These are phyloP conservation scores for Hysterium pulicare DNA, from an alignment of 2,329 filamentous ascomycete species.

Conservation along the genomic window DNA sequence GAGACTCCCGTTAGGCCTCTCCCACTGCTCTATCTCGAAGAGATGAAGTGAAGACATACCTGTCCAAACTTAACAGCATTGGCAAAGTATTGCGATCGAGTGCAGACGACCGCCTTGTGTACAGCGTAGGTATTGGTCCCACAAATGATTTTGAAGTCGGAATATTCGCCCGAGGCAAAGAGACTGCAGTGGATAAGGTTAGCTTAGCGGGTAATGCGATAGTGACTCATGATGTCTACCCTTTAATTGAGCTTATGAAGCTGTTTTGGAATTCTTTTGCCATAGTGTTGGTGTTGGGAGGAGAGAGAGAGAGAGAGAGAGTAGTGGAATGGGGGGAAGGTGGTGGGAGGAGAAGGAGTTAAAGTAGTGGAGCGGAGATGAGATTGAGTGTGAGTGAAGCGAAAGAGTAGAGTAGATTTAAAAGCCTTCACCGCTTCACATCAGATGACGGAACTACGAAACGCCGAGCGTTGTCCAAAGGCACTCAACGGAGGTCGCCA, in stretches of 20 bases:
- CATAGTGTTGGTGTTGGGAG: background rate
- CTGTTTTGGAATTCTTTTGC: background rate
- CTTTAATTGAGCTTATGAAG: background rate
- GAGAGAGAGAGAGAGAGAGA: too few species aligned
- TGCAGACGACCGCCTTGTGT: slow-evolving; percentile 4
- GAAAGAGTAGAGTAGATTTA: too few species aligned
- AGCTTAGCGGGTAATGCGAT: background rate
- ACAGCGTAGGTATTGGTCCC: slow-evolving; percentile 1
- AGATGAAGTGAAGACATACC: background rate
- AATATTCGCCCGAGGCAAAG: slow-evolving; percentile 1
- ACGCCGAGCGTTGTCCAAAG: too few species aligned
- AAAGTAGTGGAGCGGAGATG: too few species aligned
- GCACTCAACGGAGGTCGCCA: too few species aligned
- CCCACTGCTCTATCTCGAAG: too few species aligned
- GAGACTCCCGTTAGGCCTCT: too few species aligned
- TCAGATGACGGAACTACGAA: too few species aligned
- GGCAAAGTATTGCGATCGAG: slow-evolving; percentile 2
- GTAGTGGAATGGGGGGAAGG: background rate
- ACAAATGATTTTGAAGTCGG: slow-evolving; percentile 4
- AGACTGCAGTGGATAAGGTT: background rate
- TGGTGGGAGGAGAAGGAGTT: background rate
- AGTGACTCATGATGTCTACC: background rate
- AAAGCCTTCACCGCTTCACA: too few species aligned
- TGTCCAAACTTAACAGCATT: background rate
- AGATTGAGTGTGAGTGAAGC: too few species aligned